Percentiles rank a stretch among this genome's conserved stretches.
Evolutionary conservation across 1,284 basidiomycete genomes (phyloP).

Genomic region (Mycena sp.): DNA sequence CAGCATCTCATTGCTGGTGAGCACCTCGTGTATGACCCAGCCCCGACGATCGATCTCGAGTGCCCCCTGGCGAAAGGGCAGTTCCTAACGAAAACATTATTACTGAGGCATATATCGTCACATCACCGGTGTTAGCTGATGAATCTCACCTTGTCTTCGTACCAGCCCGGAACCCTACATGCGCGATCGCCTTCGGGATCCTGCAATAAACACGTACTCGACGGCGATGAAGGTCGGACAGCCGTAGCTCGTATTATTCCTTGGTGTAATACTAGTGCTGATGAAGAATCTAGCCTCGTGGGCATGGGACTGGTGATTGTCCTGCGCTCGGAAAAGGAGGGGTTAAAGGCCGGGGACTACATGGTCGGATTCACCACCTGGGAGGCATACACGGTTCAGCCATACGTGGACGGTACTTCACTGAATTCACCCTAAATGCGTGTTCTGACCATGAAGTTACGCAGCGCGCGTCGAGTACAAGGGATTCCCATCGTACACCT

Average conservation of each 20-base stretch:
- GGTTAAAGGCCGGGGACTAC: slow-evolving; percentile 25
- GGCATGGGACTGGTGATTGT: slow-evolving; percentile 34
- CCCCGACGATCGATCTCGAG: not conserved
- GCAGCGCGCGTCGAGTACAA: slow-evolving; percentile 35
- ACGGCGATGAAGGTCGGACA: slow-evolving; percentile 18
- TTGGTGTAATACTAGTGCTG: too few species aligned
- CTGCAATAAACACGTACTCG: slow-evolving; percentile 27
- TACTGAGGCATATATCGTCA: not conserved
- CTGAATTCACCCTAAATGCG: not conserved
- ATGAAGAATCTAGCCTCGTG: slow-evolving; percentile 26
- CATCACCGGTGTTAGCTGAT: not conserved
- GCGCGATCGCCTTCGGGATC: slow-evolving; percentile 35
- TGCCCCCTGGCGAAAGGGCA: not conserved
- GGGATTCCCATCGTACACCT: slow-evolving; percentile 32
- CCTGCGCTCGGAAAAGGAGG: slow-evolving; percentile 28
- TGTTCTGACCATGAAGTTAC: not conserved
- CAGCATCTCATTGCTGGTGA: not conserved
- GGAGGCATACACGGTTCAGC: slow-evolving; percentile 42
- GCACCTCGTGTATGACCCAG: not conserved
- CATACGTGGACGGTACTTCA: slow-evolving; percentile 38
- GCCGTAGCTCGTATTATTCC: too few species aligned
- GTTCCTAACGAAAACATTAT: not conserved
- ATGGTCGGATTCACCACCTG: slow-evolving; percentile 34
- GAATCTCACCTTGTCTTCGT: not conserved
- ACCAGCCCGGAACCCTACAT: slow-evolving; percentile 26